Percentiles rank a stretch among this genome's conserved stretches.
phyloP scores from a whole-genome alignment of 1,139 yeast genomes.

The Kodamaea arcana region DNA sequence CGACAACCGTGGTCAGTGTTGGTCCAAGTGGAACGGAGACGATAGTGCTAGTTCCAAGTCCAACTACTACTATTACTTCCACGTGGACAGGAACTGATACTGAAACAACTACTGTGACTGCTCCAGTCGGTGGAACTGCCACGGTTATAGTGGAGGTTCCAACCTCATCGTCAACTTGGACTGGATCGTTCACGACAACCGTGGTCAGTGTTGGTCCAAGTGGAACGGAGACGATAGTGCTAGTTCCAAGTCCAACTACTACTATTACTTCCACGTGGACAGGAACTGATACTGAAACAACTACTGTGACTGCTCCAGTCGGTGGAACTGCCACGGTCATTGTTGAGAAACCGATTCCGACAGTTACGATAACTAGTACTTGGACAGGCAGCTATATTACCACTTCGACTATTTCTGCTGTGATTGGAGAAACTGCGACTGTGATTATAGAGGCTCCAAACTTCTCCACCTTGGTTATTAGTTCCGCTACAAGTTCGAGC shows the following conservation, averaged over 20 bases:
- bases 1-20: constrained; percentile 9
- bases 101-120: too few species aligned
- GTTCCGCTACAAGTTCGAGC: constrained; percentile 1
- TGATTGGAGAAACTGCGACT: constrained; percentile 4
- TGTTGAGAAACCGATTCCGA: constrained; percentile 13
- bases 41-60: too few species aligned
- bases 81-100: too few species aligned
- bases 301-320: too few species aligned
- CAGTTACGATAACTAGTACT: constrained; percentile 9
- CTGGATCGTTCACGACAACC: constrained; percentile 7
- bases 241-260: too few species aligned
- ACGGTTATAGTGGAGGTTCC: constrained; percentile 17
- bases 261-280: too few species aligned
- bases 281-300: too few species aligned
- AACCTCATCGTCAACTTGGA: constrained; percentile 10
- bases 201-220: constrained; percentile 8
- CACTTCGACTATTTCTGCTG: constrained; percentile 5
- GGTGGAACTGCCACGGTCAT: constrained; percentile 10
- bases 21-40: too few species aligned
- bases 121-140: constrained; percentile 8
- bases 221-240: too few species aligned
- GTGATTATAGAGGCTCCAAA: constrained; percentile 8
- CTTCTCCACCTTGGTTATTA: not conserved
- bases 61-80: too few species aligned
- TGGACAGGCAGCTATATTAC: constrained; percentile 7